Evolutionary conservation across 1,284 basidiomycete species (phyloP).

Genomic region (Tilletiaria anomala): DNA sequence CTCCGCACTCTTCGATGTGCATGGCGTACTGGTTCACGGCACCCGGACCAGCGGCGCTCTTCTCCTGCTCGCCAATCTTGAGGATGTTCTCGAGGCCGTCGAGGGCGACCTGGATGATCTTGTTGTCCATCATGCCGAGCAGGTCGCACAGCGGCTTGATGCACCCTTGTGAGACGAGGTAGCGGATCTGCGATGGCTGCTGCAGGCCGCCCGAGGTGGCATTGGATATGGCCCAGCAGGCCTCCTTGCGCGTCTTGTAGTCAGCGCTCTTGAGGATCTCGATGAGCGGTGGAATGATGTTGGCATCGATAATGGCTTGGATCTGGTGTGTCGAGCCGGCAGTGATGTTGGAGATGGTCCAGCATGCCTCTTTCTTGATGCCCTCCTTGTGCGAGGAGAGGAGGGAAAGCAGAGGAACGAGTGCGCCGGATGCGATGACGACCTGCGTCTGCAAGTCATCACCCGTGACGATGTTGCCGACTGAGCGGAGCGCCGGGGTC

Average conservation of each 20-base stretch:
- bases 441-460: slow-evolving; percentile 98
- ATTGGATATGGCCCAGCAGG: slow-evolving; percentile 99
- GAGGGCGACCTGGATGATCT: slow-evolving; percentile 94
- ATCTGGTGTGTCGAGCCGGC: slow-evolving; percentile 94
- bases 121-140: slow-evolving; percentile 96
- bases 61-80: slow-evolving; percentile 95
- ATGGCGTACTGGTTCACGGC: slow-evolving; percentile 83
- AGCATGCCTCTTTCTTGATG: slow-evolving; percentile 86
- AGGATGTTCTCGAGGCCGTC: slow-evolving; percentile 98
- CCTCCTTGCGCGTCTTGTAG: slow-evolving; percentile 99
- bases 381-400: slow-evolving; percentile 93
- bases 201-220: slow-evolving; percentile 95
- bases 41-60: slow-evolving; percentile 60
- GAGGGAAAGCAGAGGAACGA: slow-evolving; percentile 78
- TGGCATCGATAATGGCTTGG: slow-evolving; percentile 58
- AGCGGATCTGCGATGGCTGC: slow-evolving; percentile 92
- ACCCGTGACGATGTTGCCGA: slow-evolving; percentile 97
- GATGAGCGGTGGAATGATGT: slow-evolving; percentile 91
- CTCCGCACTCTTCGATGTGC: slow-evolving; percentile 87
- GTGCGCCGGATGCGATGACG: slow-evolving; percentile 87
- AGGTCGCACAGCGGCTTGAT: slow-evolving; percentile 97
- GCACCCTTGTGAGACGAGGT: slow-evolving; percentile 92
- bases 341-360: slow-evolving; percentile 99
- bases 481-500: slow-evolving; percentile 89
- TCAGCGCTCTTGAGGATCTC: slow-evolving; percentile 95